Conservation (phyloP, 805 yeast genomes). For the Metschnikowia cubensis region DNA sequence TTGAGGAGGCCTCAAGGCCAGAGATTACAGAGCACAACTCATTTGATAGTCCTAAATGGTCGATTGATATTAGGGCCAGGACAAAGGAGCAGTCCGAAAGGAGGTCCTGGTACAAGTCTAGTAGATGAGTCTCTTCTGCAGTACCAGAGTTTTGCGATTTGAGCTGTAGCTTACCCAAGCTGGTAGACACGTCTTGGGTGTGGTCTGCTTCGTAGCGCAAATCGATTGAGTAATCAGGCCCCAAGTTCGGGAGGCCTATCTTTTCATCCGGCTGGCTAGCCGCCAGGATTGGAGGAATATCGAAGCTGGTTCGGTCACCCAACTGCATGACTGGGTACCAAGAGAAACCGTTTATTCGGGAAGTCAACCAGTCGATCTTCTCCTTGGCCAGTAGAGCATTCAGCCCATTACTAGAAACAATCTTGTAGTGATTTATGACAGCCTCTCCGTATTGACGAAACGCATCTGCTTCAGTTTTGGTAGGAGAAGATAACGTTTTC, state of each 20-base stretch:
- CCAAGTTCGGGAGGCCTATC: constrained; percentile 5
- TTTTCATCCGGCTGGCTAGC: not conserved
- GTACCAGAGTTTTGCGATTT: not conserved
- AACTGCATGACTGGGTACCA: constrained; percentile 15
- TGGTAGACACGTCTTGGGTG: not conserved
- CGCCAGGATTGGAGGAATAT: constrained; percentile 7
- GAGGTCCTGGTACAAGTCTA: constrained; percentile 43
- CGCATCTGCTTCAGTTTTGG: not conserved
- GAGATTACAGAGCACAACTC: constrained; percentile 17
- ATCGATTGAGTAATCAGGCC: not conserved
- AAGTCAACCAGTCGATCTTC: constrained; percentile 16
- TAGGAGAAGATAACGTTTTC: not conserved
- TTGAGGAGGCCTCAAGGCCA: constrained; percentile 20
- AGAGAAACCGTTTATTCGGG: constrained; percentile 12
- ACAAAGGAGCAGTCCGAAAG: constrained; percentile 75
- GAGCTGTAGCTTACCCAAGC: not conserved
- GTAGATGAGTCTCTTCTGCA: not conserved
- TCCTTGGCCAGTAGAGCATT: constrained; percentile 14
- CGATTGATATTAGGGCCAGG: constrained; percentile 56
- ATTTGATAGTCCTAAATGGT: constrained; percentile 17
- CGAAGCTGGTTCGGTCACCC: constrained; percentile 4
- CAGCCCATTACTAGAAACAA: constrained; percentile 6
- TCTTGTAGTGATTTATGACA: constrained; percentile 9
- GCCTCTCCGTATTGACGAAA: constrained; percentile 9
- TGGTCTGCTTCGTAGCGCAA: not conserved